Base-by-base conservation (phyloP, 2,329 filamentous ascomycete genomes). In the Arthroderma sp. region DNA sequence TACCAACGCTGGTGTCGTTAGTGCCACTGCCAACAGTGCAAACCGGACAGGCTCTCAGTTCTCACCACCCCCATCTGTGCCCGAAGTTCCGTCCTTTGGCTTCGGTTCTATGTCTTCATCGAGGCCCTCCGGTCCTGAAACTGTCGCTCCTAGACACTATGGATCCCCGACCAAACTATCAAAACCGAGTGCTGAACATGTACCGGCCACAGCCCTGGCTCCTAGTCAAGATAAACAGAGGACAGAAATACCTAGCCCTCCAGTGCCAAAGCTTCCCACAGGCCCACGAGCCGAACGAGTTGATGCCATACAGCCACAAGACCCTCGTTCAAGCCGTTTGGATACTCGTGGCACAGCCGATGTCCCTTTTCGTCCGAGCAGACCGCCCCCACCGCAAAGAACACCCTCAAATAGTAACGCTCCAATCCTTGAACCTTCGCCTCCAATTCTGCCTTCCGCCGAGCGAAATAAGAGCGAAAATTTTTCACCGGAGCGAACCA, bases 261-360 rank as follows among this genome's bases (percentile, higher is more conserved):
- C 29, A 4, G 28, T 44, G 10, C 41, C 42, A 33, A 61, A 64
- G 29, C 64, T 66, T 8, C 66, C 66, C 7, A 69, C 66, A 6
- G 64, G 62, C 7, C 67, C 67, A 6, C 68, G 67, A 48, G 66
- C 66, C 6, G 62, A 63, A n/a, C 58, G 67, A 22, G 51, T 44
- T 11, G 55, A 60, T 7, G 36, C 51, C 7, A 53, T 55, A 33
- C 51, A 52, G 22, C 42, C 51, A 3, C 41, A 53, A 10, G 58
- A 64, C 8, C 44, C 51, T 40, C 56, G 55, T 9, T 29, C 49
- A 22, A 54, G 56, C 34, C 56, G 52, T n/a, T 53, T 58, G 7
- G 61, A 63, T 15, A 34, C 22, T 10, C 47, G 48, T 27, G 44
- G 47, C 15, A 58, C 56, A 44, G 53, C 53, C 28, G 59, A 63